A percentile compares a stretch with the other conserved stretches of the same genome.
Evolutionary conservation across 495 filamentous ascomycete genomes (phyloP).

Genomic region (Amniculicola lignicola): DNA sequence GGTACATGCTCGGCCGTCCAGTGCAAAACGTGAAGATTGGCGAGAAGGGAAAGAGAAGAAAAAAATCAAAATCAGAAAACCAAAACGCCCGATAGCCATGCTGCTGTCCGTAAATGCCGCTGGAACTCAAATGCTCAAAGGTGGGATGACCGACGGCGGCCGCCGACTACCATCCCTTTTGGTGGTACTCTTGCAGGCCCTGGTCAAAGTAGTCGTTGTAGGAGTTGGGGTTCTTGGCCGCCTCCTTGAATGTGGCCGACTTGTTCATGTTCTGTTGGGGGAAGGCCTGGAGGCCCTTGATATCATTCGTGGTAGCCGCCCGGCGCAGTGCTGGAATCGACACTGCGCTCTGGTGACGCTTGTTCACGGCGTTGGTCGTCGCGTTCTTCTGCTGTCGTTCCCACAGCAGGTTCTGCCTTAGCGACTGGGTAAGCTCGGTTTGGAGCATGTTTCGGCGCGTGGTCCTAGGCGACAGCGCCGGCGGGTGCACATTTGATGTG

Average conservation of each 20-base stretch:
- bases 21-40: neutral
- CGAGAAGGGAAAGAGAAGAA: slow-evolving; percentile 11
- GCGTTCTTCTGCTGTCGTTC: slow-evolving; percentile 87
- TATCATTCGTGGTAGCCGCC: slow-evolving; percentile 69
- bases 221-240: slow-evolving; percentile 54
- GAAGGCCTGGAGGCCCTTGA: slow-evolving; percentile 77
- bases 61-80: too few species aligned
- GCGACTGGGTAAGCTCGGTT: slow-evolving; percentile 81
- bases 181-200: slow-evolving; percentile 66
- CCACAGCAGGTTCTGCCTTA: slow-evolving; percentile 76
- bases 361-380: slow-evolving; percentile 81
- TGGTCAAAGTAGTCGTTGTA: slow-evolving; percentile 65
- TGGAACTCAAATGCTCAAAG: slow-evolving; percentile 21
- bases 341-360: slow-evolving; percentile 64
- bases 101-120: slow-evolving; percentile 31
- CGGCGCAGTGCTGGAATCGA: slow-evolving; percentile 26
- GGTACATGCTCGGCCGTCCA: slow-evolving; percentile 10
- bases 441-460: slow-evolving; percentile 96
- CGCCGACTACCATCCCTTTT: slow-evolving; percentile 60
- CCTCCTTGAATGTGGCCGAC: slow-evolving; percentile 9
- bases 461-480: slow-evolving; percentile 79
- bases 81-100: slow-evolving; percentile 24
- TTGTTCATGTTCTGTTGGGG: slow-evolving; percentile 45
- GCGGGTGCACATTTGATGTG: slow-evolving; percentile 62
- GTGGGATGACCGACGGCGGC: neutral